Evolutionary conservation across 345 rosid genomes (phyloP), one percentile per base, ranked within the genome.

Genomic region (Aethionema arabicum): DNA sequence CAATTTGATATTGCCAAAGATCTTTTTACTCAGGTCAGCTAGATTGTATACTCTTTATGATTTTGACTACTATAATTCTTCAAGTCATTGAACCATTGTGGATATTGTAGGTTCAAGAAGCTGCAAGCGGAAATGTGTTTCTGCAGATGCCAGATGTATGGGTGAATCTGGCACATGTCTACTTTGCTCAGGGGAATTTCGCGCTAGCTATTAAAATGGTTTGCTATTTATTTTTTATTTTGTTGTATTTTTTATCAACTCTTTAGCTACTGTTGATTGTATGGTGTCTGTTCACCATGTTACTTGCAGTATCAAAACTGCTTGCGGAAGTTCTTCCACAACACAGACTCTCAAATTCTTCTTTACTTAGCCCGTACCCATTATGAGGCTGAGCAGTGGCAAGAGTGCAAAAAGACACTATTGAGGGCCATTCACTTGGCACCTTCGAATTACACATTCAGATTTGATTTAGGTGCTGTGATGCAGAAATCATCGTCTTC

Each of bases 301-400:
- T 65, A 8, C 51, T 62, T 81, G 76, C 92, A 93, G 99, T 93
- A 90, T 77, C 96, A 93, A 74, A 93, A 93, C 79, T 90, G 97
- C 84, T 70, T 93, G 85, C 79, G 88, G 86, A 93, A 93, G 80
- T 93, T 90, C 74, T 85, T 79, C 67, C 45, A 80, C 70, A 85
- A 83, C 74, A 93, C 97, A 41, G 97, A 93, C 73, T 83, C 88
- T 55, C 97, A 90, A 70, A 83, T 85, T 76, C 95, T 83, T 79
- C 95, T 93, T 45, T 90, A 93, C 77, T 56, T 93, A 60, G 99
- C 99, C 36, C 91, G 97, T 58, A 93, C 95, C 41, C 87, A 90
- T 79, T 90, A 90, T 78, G 99, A 93, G 84, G 99, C 99, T 70
- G 99, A 93, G 77, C 95, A 93, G 65, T 93, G 99, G 99, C 99